phyloP scores from a whole-genome alignment of 495 filamentous ascomycete genomes.

The Schizothecium vesticola region DNA sequence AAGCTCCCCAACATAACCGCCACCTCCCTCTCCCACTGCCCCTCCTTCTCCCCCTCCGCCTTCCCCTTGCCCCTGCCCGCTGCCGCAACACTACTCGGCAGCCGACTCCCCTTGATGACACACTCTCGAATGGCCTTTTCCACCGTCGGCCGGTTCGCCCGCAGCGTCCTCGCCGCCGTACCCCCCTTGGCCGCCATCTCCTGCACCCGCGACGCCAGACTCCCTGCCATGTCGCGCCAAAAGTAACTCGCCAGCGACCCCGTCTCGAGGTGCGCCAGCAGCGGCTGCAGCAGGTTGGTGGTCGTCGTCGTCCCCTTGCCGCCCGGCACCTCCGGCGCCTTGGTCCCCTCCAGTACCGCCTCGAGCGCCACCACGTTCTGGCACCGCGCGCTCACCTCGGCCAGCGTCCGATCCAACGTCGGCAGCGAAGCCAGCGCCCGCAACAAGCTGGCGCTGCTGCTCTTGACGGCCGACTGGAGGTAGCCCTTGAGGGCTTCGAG shows the following conservation, averaged over 20 bases:
- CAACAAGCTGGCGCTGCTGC: conserved; percentile 63
- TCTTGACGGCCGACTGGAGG: conserved; percentile 66
- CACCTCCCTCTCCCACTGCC: conserved; percentile 78
- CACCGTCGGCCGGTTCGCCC: conserved; percentile 67
- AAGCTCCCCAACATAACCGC: conserved; percentile 91
- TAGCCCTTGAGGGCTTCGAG: conserved; percentile 75
- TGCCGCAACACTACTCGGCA: conserved; percentile 41
- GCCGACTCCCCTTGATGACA: conserved; percentile 66
- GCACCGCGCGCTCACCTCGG: conserved; percentile 76
- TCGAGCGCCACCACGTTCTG: conserved; percentile 88
- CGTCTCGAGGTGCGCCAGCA: conserved; percentile 79
- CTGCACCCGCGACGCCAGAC: conserved; percentile 68
- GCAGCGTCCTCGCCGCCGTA: conserved; percentile 73
- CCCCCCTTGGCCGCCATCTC: conserved; percentile 80
- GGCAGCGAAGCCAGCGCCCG: conserved; percentile 74
- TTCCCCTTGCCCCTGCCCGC: conserved; percentile 33
- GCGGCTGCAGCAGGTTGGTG: conserved; percentile 61
- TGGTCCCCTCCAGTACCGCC: conserved; percentile 62
- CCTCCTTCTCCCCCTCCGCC: conserved; percentile 38
- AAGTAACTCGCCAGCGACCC: conserved; percentile 83
- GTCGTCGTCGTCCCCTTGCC: conserved; percentile 9
- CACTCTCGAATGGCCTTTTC: conserved; percentile 74
- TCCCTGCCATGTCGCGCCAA: conserved; percentile 80
- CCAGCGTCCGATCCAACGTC: conserved; percentile 72
- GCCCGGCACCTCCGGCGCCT: conserved; percentile 54